Evolutionary conservation across 192 early-diverging fungal species (phyloP).

Genomic region (Kappamyces sp.): DNA sequence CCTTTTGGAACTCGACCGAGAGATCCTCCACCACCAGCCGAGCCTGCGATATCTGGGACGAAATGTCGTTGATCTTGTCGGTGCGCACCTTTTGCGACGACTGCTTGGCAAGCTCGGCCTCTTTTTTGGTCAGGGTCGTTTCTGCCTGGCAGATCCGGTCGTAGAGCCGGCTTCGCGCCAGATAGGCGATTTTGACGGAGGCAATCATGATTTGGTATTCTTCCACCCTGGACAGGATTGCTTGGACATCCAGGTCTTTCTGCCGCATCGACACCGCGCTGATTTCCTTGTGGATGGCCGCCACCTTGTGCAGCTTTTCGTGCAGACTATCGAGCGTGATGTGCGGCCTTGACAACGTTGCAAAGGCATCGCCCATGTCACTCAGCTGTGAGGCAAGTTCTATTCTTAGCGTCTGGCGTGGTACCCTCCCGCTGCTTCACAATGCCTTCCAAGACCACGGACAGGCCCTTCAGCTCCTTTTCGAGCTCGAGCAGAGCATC

Average conservation of each 20-base stretch:
- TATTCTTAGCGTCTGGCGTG: constrained; percentile 1
- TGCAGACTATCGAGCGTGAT: constrained; percentile 62
- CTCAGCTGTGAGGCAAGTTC: constrained; percentile 58
- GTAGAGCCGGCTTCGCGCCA: neutral
- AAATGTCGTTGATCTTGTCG: constrained; percentile 43
- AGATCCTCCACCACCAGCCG: constrained; percentile 12
- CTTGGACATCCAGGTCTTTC: constrained; percentile 65
- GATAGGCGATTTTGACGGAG: constrained; percentile 56
- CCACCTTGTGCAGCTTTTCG: constrained; percentile 63
- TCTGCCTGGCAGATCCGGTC: constrained; percentile 27
- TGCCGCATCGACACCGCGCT: constrained; percentile 68
- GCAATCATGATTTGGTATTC: constrained; percentile 86
- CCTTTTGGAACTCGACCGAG: constrained; percentile 10
- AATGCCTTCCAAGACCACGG: constrained; percentile 11
- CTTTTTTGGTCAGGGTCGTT: constrained; percentile 64
- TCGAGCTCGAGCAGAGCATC: constrained; percentile 47
- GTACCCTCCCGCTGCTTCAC: constrained; percentile 58
- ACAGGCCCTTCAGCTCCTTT: constrained; percentile 1
- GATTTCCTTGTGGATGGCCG: constrained; percentile 73
- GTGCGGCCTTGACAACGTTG: constrained; percentile 65
- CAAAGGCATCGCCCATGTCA: constrained; percentile 80
- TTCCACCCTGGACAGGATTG: constrained; percentile 74
- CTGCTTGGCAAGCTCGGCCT: constrained; percentile 34
- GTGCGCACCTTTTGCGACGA: constrained; percentile 20
- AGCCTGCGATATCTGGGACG: constrained; percentile 52